Evolutionary conservation across 108 stramenopile species (phyloP), one percentile per base, ranked within the genome.

Genomic region (Cyclotella choctawhatcheeana): DNA sequence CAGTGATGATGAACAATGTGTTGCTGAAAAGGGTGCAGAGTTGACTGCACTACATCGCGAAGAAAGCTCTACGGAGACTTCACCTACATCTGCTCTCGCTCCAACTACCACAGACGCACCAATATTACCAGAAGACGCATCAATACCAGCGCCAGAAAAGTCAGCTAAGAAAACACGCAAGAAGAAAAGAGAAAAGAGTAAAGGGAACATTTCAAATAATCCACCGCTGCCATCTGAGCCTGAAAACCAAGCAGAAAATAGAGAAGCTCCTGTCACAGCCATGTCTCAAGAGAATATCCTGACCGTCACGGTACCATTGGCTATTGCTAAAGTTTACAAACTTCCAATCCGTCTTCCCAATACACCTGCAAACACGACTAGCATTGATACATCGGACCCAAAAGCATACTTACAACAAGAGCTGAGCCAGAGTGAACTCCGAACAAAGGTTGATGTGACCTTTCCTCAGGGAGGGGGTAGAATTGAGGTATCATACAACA

Each of bases 261-360:
- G 0, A 31, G 10, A 56, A 1, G 30, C 14, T 52, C 1, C 56
- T 37, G 22, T 10, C n/a, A 21, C 29, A 21, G 4, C 21, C 43
- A 14, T 12, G 0, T 22, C 37, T 0, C 12, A 21, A 8, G 35
- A 60, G 14, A 21, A 18, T 1, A 5, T 26, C 8, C 0, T 25
- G 1, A 16, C 12, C 18, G 26, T 33, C 17, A 61, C 61, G 25
- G 58, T 94, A 16, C 89, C 91, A 24, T 61, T 93, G 18, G 88
- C 92, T 10, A 69, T 92, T 33, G 96, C 91, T 10, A 88, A 72
- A 51, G 20, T 88, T 14, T 87, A 93, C 77, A 85, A 82, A 58
- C 63, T 90, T 3, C 64, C 71, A 10, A 58, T 91, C 29, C 63
- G 75, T 32, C 48, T 40, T 58, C 31, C 64, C 18, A 74, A 59